Conservation (phyloP, 2,329 filamentous ascomycete species). For the Aureobasidium sp. region DNA sequence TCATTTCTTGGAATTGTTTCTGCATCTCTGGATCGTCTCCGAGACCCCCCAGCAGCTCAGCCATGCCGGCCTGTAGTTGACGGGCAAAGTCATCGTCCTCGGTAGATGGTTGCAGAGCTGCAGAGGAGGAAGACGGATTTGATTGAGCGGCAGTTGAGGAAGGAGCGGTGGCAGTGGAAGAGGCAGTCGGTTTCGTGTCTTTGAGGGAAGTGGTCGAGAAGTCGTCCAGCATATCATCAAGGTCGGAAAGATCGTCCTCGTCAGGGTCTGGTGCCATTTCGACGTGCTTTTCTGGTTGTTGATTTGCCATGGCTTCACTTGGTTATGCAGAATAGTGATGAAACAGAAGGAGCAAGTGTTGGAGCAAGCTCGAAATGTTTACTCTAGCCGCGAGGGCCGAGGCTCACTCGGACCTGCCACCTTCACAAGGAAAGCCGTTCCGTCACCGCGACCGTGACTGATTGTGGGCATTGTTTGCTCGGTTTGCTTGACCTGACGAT, state of each 20-base stretch:
- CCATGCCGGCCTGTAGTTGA: slow-evolving; percentile 86
- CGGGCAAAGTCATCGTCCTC: slow-evolving; percentile 72
- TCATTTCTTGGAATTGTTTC: slow-evolving; percentile 67
- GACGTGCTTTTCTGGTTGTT: slow-evolving; percentile 16
- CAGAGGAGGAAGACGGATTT: slow-evolving; percentile 18
- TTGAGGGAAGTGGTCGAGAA: slow-evolving; percentile 62
- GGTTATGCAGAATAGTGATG: neutral
- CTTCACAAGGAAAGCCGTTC: neutral
- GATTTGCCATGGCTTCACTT: slow-evolving; percentile 22
- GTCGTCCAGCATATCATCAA: slow-evolving; percentile 86
- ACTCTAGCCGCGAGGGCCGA: neutral
- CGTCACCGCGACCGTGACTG: neutral
- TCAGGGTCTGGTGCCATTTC: slow-evolving; percentile 65
- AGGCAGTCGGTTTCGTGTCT: slow-evolving; percentile 34
- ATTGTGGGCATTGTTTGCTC: neutral
- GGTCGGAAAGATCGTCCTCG: slow-evolving; percentile 82
- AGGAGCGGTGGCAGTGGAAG: slow-evolving; percentile 13
- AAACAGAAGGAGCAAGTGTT: neutral
- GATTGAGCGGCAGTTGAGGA: slow-evolving; percentile 22
- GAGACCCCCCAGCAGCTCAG: slow-evolving; percentile 65
- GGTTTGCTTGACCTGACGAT: neutral
- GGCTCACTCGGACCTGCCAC: neutral
- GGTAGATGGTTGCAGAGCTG: slow-evolving; percentile 23
- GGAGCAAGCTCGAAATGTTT: neutral
- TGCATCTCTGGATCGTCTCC: slow-evolving; percentile 59